Conservation (phyloP, 371 early-diverging fungal genomes). For the Basidiobolus meristosporus region DNA sequence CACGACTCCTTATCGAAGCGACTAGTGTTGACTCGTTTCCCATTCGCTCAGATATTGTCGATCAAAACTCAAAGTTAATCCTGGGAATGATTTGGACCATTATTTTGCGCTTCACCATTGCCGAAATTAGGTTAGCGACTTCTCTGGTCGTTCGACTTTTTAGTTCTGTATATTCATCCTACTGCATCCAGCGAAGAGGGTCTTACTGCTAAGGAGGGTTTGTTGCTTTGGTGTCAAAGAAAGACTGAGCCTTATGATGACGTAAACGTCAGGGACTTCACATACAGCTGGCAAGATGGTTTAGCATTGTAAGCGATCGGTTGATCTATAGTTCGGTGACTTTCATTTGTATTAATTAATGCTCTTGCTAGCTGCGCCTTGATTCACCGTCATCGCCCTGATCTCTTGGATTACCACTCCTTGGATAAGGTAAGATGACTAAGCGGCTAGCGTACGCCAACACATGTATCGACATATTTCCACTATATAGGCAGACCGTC, state of each 20-base stretch:
- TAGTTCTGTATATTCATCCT: conserved; percentile 1
- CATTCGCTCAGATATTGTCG: conserved; percentile 98
- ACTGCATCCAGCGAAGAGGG: conserved; percentile 76
- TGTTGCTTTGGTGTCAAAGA: conserved; percentile 92
- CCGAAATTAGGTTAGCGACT: conserved; percentile 51
- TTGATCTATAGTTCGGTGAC: no score
- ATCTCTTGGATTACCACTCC: conserved; percentile 71
- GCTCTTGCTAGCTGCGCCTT: conserved; percentile 62
- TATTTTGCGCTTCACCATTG: conserved; percentile 88
- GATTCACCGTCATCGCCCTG: conserved; percentile 93
- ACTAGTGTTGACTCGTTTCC: no score
- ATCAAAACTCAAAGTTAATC: conserved; percentile 83
- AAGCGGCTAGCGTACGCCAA: no score
- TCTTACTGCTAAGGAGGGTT: conserved; percentile 75
- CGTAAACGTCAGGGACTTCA: conserved; percentile 70
- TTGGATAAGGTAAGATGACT: conserved; percentile 58
- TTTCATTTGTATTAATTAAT: neutral
- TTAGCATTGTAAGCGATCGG: conserved; percentile 56
- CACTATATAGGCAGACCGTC: conserved; percentile 26
- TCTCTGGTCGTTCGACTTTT: neutral
- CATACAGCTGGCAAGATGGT: conserved; percentile 87
- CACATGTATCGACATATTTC: neutral
- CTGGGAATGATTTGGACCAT: conserved; percentile 97
- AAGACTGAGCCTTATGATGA: conserved; percentile 76
- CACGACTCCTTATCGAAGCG: no score